Base-by-base conservation (phyloP, 2,329 filamentous ascomycete genomes). In the Penicillium sp. region DNA sequence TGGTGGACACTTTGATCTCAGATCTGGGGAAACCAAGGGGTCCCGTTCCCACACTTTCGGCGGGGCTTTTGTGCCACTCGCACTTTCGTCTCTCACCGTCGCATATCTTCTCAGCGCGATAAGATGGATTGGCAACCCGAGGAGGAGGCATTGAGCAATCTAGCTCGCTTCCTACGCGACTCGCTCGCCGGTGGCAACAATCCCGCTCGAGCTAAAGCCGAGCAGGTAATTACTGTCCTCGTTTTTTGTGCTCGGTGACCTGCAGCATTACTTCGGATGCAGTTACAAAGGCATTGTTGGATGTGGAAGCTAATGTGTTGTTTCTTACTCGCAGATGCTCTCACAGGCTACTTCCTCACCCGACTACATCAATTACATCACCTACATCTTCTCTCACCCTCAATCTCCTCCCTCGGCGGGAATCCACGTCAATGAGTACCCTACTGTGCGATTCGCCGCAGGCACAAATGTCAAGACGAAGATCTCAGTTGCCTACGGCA, bases 391-490 rank as follows among this genome's bases (percentile, higher is more conserved):
- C 75, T 91, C 90, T 56, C 91, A 84, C 65, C 73, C 85, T 53
- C 81, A 86, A 60, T 79, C 81, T 47, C 73, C 77, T 51, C 85
- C 89, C 44, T 75, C 62, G 9, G 59, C 76, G 79, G 53, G 86
- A 80, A 59, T 78, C 90, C 69, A 83, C 81, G 49, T 62, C 69
- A 82, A 60, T 80, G 90, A 70, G 87, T 91, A 77, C 84, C 68
- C 89, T 72, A 78, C 91, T 47, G 88, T 96, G 57, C 88, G 94
- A 60, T 90, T 90, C 57, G 90, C 93, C 10, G 92, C 93, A 24
- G 92, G 90, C 52, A 87, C 97, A 68, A 94, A 97, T 85, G 83
- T 99, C 62, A 99, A 97, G 79, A 97, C 97, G 76, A 92, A 95
- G 70, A 84, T 97, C 72, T 88, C 85, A 69, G 77, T 84, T 45